Conservation (phyloP, 2,329 filamentous ascomycete genomes). For the Lomentospora prolificans region DNA sequence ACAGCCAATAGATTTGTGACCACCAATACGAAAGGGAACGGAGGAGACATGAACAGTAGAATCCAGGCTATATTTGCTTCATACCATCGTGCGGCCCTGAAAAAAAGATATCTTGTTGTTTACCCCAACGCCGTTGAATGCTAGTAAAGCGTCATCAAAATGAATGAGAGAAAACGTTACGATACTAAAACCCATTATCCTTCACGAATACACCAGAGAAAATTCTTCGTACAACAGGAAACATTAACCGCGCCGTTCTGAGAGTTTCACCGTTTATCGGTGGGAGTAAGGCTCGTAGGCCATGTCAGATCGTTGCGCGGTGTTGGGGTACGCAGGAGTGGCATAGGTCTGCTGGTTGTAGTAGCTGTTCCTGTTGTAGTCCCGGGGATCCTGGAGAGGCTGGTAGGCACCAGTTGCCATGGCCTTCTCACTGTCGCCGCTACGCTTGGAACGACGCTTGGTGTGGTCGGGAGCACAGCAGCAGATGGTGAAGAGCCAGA, state of each 20-base stretch:
- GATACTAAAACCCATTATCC: background rate
- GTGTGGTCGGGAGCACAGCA: slow-evolving; percentile 57
- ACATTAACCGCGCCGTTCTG: background rate
- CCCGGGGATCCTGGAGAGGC: slow-evolving; percentile 30
- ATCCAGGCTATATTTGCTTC: background rate
- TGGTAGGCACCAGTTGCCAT: slow-evolving; percentile 33
- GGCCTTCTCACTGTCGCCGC: slow-evolving; percentile 40
- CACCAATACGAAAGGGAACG: background rate
- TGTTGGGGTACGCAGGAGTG: slow-evolving; percentile 26
- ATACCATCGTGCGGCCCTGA: background rate
- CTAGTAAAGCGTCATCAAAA: background rate
- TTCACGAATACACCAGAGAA: background rate
- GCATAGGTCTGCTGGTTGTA: slow-evolving; percentile 24
- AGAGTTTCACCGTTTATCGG: slow-evolving; percentile 16
- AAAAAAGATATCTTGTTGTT: background rate
- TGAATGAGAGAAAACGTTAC: background rate
- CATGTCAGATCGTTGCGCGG: slow-evolving; percentile 35
- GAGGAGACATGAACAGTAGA: background rate
- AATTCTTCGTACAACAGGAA: background rate
- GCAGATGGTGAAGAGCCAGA: slow-evolving; percentile 89
- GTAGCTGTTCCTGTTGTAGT: slow-evolving; percentile 17
- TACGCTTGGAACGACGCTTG: slow-evolving; percentile 24
- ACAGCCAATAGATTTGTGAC: background rate
- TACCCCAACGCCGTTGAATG: background rate
- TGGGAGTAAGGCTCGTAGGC: slow-evolving; percentile 58